These are phyloP conservation scores for Cutaneotrichosporon sp. DNA, from an alignment of 1,284 basidiomycete genomes.

Conservation along the genomic window DNA sequence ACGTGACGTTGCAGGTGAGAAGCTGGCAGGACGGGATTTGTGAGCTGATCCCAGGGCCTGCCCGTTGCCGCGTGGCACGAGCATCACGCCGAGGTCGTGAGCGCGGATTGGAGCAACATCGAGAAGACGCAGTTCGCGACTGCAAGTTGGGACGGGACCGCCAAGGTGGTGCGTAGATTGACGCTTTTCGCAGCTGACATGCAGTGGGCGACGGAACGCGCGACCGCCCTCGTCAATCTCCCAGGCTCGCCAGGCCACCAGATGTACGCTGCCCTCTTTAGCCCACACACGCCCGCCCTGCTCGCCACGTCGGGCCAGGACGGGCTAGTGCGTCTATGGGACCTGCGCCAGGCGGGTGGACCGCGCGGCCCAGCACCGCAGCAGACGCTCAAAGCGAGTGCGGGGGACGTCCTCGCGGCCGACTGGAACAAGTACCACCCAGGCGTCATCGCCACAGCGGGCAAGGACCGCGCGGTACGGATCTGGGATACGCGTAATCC, in stretches of 20 bases:
- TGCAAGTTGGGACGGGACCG: conserved; percentile 84
- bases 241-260: conserved; percentile 53
- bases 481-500: conserved; percentile 50
- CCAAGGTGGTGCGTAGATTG: conserved; percentile 67
- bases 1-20: conserved; percentile 76
- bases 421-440: conserved; percentile 58
- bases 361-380: neutral
- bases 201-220: conserved; percentile 81
- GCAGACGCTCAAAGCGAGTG: conserved; percentile 8
- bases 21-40: neutral
- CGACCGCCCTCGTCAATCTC: conserved; percentile 70
- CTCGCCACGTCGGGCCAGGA: conserved; percentile 80
- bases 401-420: conserved; percentile 38
- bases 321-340: conserved; percentile 73
- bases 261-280: conserved; percentile 88
- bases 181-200: neutral
- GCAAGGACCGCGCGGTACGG: conserved; percentile 51
- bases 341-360: conserved; percentile 47
- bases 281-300: conserved; percentile 77
- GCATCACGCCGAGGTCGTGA: conserved; percentile 85
- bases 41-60: conserved; percentile 26
- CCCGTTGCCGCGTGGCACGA: conserved; percentile 92
- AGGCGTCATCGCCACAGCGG: conserved; percentile 51
- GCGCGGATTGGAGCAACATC: conserved; percentile 95
- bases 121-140: conserved; percentile 86